Base-by-base conservation (phyloP, 768 basidiomycete genomes). In the Solioccasus polychromus region DNA sequence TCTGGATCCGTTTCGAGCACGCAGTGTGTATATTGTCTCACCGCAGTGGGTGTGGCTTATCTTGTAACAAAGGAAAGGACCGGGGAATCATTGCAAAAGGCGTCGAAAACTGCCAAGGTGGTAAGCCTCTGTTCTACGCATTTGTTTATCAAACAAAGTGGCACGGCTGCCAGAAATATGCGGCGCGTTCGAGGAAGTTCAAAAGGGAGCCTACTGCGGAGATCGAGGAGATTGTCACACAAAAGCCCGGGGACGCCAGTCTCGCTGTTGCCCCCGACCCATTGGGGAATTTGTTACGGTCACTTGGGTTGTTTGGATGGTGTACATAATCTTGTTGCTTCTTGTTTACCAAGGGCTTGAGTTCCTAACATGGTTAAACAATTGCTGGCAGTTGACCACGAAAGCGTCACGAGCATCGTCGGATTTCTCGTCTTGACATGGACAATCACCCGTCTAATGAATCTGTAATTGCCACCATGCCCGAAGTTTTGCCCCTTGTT, bases 401-500 rank as follows among this genome's bases (percentile, higher is more conserved):
- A n/a, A n/a, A n/a, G n/a, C n/a, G n/a, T n/a, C n/a, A n/a, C n/a
- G n/a, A n/a, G n/a, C n/a, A n/a, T 31, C 43, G 1, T 15, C n/a
- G 31, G 14, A 32, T 15, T 32, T 15, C n/a, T 32, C 11, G 14
- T 32, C 6, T 32, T 32, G 14, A 28, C 1, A 64, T 58, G 65
- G 44, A 51, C 12, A 29, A 20, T 29, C 22, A 51, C 23, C n/a
- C 9, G 2, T 32, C 49, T 8, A 28, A 44, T 5, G 52, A 51
- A n/a, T 42, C 48, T 17, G 29, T 42, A 25, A 30, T 35, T 19
- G 34, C 45, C 6, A 37, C 51, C 15, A 54, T 37, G 5, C 71
- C 74, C 1, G 72, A 75, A 50, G 64, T 72, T 6, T 42, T 67
- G 0, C 63, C 69, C 1, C 46, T 72, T 2, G 54, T 67, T 17